Evolutionary conservation across 2,329 filamentous ascomycete species (phyloP).

Genomic region (Venturia pyrina): DNA sequence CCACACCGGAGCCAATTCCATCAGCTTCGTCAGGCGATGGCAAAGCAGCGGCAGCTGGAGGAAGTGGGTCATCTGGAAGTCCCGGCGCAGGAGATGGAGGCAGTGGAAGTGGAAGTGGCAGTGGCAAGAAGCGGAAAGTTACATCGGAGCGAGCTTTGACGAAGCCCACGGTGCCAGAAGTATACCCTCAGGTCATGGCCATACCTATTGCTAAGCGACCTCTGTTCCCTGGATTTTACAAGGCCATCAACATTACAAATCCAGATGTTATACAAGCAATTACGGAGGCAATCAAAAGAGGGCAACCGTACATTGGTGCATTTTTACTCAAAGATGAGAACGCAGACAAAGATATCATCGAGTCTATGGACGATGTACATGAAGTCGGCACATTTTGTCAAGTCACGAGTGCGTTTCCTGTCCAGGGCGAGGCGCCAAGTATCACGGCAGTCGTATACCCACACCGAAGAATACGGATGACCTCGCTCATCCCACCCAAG

Average conservation of each 20-base stretch:
- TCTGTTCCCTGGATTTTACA: conserved; percentile 96
- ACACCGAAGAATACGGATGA: conserved; percentile 86
- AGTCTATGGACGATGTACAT: conserved; percentile 82
- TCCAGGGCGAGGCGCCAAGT: conserved; percentile 72
- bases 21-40: conserved; percentile 45
- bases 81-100: conserved; percentile 42
- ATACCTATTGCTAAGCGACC: conserved; percentile 92
- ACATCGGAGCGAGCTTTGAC: conserved; percentile 62
- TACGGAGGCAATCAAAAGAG: conserved; percentile 90
- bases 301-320: conserved; percentile 92
- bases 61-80: conserved; percentile 39
- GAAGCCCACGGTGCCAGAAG: conserved; percentile 83
- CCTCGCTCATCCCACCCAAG: conserved; percentile 64
- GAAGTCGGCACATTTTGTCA: conserved; percentile 96
- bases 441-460: conserved; percentile 93
- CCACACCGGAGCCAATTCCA: conserved; percentile 41
- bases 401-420: conserved; percentile 91
- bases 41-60: conserved; percentile 48
- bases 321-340: conserved; percentile 97
- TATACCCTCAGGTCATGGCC: conserved; percentile 95
- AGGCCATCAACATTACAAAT: conserved; percentile 93
- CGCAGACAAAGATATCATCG: conserved; percentile 87
- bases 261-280: conserved; percentile 86
- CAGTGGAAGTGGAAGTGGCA: conserved; percentile 45
- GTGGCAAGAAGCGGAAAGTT: conserved; percentile 65